Conservation (phyloP, 2,329 filamentous ascomycete genomes). For the Rhinocladiella mackenziei region DNA sequence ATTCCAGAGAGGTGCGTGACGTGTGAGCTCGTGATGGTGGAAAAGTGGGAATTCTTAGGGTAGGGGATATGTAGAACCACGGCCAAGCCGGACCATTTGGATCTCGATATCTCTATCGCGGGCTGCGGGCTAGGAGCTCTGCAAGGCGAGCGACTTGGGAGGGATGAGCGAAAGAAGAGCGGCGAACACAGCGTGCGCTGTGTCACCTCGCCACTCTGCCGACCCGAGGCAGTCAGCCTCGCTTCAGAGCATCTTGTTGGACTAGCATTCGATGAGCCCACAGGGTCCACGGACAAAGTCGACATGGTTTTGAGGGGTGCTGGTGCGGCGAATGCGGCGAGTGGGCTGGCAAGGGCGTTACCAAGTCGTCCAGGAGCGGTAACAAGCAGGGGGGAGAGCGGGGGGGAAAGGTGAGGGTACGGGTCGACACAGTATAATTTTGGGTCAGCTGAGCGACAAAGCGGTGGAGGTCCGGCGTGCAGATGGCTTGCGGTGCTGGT, state of each 20-base stretch:
- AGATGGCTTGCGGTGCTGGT: slow-evolving; percentile 16
- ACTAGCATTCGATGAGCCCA: slow-evolving; percentile 2
- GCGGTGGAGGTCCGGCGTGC: slow-evolving; percentile 15
- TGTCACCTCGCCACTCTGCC: slow-evolving; percentile 23
- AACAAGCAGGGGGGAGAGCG: slow-evolving; percentile 7
- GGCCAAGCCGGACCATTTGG: slow-evolving; percentile 11
- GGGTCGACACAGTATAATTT: slow-evolving; percentile 12
- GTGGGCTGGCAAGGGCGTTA: slow-evolving; percentile 2
- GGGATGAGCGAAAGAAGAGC: slow-evolving; percentile 8
- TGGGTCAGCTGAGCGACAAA: slow-evolving; percentile 23
- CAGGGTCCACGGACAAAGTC: no score
- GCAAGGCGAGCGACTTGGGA: slow-evolving; percentile 22
- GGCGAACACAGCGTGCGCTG: slow-evolving; percentile 14
- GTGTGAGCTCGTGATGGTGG: slow-evolving; percentile 14
- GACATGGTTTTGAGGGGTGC: slow-evolving; percentile 3
- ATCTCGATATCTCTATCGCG: slow-evolving; percentile 18
- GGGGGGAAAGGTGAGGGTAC: slow-evolving; percentile 2
- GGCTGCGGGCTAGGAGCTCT: slow-evolving; percentile 5
- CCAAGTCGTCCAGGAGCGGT: slow-evolving; percentile 7
- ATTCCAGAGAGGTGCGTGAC: slow-evolving; percentile 23
- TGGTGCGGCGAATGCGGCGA: slow-evolving; percentile 5
- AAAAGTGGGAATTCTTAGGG: slow-evolving; percentile 5
- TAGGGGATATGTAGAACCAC: slow-evolving; percentile 2
- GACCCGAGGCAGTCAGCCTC: slow-evolving; percentile 23
- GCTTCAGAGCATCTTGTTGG: slow-evolving; percentile 11